Evolutionary conservation across 352 stramenopile species (phyloP).

Genomic region (Phytophthora litchii): DNA sequence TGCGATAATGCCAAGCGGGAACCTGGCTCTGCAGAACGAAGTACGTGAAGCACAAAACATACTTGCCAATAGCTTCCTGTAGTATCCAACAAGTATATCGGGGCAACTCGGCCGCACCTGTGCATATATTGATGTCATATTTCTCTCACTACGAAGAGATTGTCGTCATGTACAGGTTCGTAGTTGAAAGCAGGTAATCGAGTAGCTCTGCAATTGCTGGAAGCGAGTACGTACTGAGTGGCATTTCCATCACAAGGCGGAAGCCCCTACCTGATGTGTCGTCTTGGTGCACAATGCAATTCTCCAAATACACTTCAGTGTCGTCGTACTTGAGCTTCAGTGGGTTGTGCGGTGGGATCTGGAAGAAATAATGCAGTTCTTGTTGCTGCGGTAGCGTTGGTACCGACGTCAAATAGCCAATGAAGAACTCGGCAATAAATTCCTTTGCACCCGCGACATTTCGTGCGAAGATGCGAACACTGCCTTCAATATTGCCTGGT

Average conservation of each 20-base stretch:
- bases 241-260: conserved; percentile 30
- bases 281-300: conserved; percentile 25
- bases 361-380: conserved; percentile 40
- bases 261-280: conserved; percentile 22
- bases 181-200: conserved; percentile 33
- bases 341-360: conserved; percentile 38
- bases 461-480: conserved; percentile 27
- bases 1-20: too few species aligned
- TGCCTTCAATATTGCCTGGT: conserved; percentile 18
- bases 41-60: too few species aligned
- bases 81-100: too few species aligned
- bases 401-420: conserved; percentile 32
- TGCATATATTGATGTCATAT: too few species aligned
- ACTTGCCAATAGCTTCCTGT: too few species aligned
- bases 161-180: conserved; percentile 23
- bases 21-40: too few species aligned
- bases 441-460: neutral
- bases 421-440: conserved; percentile 27
- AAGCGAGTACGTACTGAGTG: conserved; percentile 22
- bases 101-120: too few species aligned
- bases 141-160: too few species aligned
- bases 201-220: conserved; percentile 35
- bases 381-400: conserved; percentile 27
- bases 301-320: conserved; percentile 23
- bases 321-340: conserved; percentile 30